phyloP scores from a whole-genome alignment of 495 filamentous ascomycete species.

The Aspergillus panamensis region DNA sequence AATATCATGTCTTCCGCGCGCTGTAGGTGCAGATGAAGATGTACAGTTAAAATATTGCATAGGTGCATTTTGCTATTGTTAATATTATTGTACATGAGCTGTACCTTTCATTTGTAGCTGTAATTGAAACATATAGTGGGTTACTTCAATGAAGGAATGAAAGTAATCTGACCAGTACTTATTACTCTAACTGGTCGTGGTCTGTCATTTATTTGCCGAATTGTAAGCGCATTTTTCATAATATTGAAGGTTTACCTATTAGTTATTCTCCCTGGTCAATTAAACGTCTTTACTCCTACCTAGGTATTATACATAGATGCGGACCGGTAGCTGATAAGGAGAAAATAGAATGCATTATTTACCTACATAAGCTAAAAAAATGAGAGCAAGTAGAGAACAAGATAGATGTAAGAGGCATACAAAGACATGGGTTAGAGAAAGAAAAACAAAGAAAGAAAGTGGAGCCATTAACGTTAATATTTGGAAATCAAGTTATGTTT shows the following conservation, averaged over 20 bases:
- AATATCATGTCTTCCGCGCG: too few species aligned
- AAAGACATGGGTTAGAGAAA: conserved; percentile 27
- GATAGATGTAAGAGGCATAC: conserved; percentile 9
- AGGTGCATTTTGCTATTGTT: too few species aligned
- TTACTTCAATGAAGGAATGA: too few species aligned
- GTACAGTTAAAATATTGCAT: not conserved
- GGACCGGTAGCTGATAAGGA: conserved; percentile 1
- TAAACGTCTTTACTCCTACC: too few species aligned
- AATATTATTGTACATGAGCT: too few species aligned
- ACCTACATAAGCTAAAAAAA: conserved; percentile 25
- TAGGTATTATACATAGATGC: not conserved
- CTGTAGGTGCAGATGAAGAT: not conserved
- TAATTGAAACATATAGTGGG: too few species aligned
- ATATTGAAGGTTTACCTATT: not conserved
- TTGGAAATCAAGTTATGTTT: not conserved
- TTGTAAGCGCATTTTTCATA: not conserved
- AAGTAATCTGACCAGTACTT: too few species aligned
- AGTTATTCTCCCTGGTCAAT: not conserved
- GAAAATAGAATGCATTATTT: conserved; percentile 21
- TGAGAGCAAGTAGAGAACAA: conserved; percentile 19
- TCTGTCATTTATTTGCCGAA: not conserved
- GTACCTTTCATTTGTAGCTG: too few species aligned
- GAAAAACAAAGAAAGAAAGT: conserved; percentile 15
- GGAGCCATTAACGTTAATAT: conserved; percentile 8
- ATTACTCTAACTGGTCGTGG: too few species aligned